Evolutionary conservation across 2,329 filamentous ascomycete genomes (phyloP).

Genomic region (Botrytis elliptica): DNA sequence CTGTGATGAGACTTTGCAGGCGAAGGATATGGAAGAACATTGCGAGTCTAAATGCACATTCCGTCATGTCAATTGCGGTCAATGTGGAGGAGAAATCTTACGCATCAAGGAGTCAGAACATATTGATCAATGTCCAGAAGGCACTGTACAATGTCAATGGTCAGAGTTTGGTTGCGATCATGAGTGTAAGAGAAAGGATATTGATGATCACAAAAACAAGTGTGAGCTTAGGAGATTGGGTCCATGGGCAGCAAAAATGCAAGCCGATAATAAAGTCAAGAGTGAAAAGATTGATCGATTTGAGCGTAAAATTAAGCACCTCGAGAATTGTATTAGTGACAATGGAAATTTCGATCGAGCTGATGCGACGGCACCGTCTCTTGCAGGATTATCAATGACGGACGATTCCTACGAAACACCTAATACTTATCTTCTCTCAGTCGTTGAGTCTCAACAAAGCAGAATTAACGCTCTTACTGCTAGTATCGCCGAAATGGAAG

Average conservation of each 20-base stretch:
- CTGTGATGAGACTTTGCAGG: slow-evolving; percentile 49
- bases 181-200: slow-evolving; percentile 41
- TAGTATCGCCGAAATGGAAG: slow-evolving; percentile 57
- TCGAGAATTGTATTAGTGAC: slow-evolving; percentile 41
- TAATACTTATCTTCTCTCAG: slow-evolving; percentile 46
- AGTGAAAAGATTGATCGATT: slow-evolving; percentile 48
- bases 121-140: slow-evolving; percentile 48
- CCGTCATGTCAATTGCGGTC: slow-evolving; percentile 32
- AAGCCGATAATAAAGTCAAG: slow-evolving; percentile 43
- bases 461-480: slow-evolving; percentile 58
- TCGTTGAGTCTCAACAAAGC: slow-evolving; percentile 53
- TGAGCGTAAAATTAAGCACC: slow-evolving; percentile 45
- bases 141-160: slow-evolving; percentile 47
- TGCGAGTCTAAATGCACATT: slow-evolving; percentile 47
- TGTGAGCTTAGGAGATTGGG: slow-evolving; percentile 56
- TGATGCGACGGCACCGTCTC: slow-evolving; percentile 27
- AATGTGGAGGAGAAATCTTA: slow-evolving; percentile 34
- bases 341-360: slow-evolving; percentile 33
- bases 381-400: slow-evolving; percentile 13
- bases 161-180: slow-evolving; percentile 50
- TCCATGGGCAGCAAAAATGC: slow-evolving; percentile 48
- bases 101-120: slow-evolving; percentile 34
- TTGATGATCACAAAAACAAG: slow-evolving; percentile 47
- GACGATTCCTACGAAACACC: slow-evolving; percentile 40
- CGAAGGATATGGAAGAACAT: slow-evolving; percentile 50